Evolutionary conservation across 768 basidiomycete genomes (phyloP).

Genomic region (Mycena leptocephala): DNA sequence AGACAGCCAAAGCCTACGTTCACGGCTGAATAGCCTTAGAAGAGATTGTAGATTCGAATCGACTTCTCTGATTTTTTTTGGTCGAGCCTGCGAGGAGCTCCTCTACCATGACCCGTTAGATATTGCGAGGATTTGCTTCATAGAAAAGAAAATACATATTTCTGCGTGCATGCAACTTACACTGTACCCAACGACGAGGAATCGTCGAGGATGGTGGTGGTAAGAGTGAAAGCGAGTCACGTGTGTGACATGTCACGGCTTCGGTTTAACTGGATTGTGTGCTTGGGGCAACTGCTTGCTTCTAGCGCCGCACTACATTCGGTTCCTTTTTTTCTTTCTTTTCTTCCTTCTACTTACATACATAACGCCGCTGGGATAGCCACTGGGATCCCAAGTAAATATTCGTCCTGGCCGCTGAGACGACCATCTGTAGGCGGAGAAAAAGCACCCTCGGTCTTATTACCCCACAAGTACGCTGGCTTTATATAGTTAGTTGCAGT

Average conservation of each 20-base stretch:
- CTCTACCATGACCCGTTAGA: slow-evolving; percentile 7
- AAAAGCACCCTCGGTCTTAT: no score
- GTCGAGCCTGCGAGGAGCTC: no score
- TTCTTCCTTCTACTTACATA: no score
- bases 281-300: no score
- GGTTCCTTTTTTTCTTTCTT: no score
- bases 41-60: neutral
- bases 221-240: neutral
- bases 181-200: slow-evolving; percentile 1
- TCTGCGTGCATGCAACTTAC: neutral
- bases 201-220: neutral
- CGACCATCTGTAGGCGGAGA: no score
- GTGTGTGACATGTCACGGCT: neutral
- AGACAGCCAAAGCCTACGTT: neutral
- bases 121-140: neutral
- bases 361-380: no score
- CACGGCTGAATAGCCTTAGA: neutral
- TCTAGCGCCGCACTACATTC: no score
- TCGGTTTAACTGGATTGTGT: neutral
- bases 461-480: no score
- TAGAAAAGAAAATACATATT: neutral
- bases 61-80: neutral
- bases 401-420: no score
- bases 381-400: no score
- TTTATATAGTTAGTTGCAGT: no score